A percentile compares a stretch with the other conserved stretches of the same genome.
phyloP scores from a whole-genome alignment of 164 flowering plant genomes.

The Piper longum region DNA sequence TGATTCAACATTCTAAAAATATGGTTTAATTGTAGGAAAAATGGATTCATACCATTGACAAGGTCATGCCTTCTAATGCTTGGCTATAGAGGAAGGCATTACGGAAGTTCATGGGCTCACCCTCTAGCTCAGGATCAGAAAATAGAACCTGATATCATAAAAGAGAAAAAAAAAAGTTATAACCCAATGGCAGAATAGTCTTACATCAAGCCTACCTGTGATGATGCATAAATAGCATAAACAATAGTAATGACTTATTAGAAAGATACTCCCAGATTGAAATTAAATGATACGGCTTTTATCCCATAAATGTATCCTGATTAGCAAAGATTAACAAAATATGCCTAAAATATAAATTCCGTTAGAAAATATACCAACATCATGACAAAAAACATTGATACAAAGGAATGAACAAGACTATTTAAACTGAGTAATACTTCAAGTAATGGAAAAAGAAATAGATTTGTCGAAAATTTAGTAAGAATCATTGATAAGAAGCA shows the following conservation, averaged over 20 bases:
- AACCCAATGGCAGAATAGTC: neutral
- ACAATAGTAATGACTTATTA: neutral
- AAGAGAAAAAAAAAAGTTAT: neutral
- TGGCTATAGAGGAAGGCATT: slow-evolving; percentile 80
- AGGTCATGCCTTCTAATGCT: slow-evolving; percentile 86
- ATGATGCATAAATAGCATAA: neutral
- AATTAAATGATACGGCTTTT: too few species aligned
- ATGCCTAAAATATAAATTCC: neutral
- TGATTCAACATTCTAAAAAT: too few species aligned
- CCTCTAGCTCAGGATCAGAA: slow-evolving; percentile 46
- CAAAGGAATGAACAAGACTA: neutral
- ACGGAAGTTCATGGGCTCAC: slow-evolving; percentile 56
- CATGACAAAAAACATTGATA: too few species aligned
- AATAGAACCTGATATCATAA: slow-evolving; percentile 36
- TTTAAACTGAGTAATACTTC: neutral
- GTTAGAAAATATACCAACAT: too few species aligned
- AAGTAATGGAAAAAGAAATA: too few species aligned
- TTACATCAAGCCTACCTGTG: neutral
- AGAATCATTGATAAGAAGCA: too few species aligned
- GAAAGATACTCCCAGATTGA: too few species aligned
- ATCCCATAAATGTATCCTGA: too few species aligned
- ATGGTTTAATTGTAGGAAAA: neutral
- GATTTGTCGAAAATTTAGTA: neutral
- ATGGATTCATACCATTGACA: slow-evolving; percentile 55
- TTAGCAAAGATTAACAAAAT: too few species aligned